Evolutionary conservation across 441 rosid species (phyloP).

Genomic region (Populus hybrid): DNA sequence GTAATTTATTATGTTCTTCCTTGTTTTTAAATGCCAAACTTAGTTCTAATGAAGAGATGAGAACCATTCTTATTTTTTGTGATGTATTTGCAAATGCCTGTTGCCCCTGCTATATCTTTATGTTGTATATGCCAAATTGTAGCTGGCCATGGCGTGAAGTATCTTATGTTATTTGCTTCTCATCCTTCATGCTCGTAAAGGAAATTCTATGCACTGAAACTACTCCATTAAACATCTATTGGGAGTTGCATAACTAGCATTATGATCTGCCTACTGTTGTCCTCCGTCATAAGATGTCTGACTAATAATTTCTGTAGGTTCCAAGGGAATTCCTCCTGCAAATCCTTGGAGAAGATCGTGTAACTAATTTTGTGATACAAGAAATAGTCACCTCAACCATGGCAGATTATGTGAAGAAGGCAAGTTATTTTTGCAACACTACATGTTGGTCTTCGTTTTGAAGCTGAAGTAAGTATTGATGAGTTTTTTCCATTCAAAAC

Average conservation of each 20-base stretch:
- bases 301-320: slow-evolving; percentile 31
- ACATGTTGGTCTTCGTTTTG: background rate
- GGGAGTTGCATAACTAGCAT: background rate
- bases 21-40: background rate
- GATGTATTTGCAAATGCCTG: background rate
- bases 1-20: background rate
- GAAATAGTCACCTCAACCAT: slow-evolving; percentile 54
- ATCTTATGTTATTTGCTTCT: background rate
- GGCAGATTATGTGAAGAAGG: slow-evolving; percentile 54
- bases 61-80: background rate
- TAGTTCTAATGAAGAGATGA: background rate
- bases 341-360: slow-evolving; percentile 52
- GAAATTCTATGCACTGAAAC: background rate
- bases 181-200: background rate
- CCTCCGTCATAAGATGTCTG: background rate
- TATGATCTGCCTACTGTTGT: background rate
- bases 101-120: background rate
- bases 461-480: background rate
- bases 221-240: background rate
- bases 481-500: background rate
- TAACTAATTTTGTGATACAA: slow-evolving; percentile 54
- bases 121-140: background rate
- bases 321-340: slow-evolving; percentile 52
- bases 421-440: slow-evolving; percentile 5
- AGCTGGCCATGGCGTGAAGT: background rate